Base-by-base conservation (phyloP, 805 yeast species). In the Trichomonascus vanleenenianus region DNA sequence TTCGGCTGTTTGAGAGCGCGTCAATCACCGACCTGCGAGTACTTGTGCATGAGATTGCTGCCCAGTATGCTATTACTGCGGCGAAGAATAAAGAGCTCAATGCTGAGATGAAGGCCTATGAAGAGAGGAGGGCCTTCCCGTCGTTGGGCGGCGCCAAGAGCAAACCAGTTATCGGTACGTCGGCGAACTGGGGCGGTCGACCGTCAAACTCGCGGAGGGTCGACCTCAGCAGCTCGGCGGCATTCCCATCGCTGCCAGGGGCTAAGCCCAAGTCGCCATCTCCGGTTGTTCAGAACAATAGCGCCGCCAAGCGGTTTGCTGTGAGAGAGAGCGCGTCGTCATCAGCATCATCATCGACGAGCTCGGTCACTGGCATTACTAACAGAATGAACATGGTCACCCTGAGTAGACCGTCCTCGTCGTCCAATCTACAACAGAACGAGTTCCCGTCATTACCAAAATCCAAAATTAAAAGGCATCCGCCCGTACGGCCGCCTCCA, bases 1-100 rank as follows among this genome's bases (percentile, higher is more conserved):
- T 65, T 33, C 56, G 63, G 1, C 56, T 85, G 9, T 84, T 85
- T 53, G 58, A 55, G 0, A 50, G 55, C 1, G 25, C 38, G 3
- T 22, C 27, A 22, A 18, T 19, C 2, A n/a, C 20, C 16, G 52
- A 49, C 3, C 30, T 49, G 42, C 45, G 33, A 27, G 27, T 47
- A 15, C 35, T 49, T 25, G 25, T 49, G 5, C 51, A 49, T 8
- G 59, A 52, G 30, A 35, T 53, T 8, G 48, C 50, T 1, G 41
- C 33, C 1, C 25, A 42, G 27, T 34, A 39, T 40, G 48, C 40
- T 31, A 42, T 37, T 2, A 32, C 34, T 2, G 38, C 43, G 11
- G 32, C 36, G 12, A 45, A 43, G 27, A 18, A 43, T 10, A 45
- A 41, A 19, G 32, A 42, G 9, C 45, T 49, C 7, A 32, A 42